phyloP scores from a whole-genome alignment of 306 rosid species.

The Glycyrrhiza uralensis region DNA sequence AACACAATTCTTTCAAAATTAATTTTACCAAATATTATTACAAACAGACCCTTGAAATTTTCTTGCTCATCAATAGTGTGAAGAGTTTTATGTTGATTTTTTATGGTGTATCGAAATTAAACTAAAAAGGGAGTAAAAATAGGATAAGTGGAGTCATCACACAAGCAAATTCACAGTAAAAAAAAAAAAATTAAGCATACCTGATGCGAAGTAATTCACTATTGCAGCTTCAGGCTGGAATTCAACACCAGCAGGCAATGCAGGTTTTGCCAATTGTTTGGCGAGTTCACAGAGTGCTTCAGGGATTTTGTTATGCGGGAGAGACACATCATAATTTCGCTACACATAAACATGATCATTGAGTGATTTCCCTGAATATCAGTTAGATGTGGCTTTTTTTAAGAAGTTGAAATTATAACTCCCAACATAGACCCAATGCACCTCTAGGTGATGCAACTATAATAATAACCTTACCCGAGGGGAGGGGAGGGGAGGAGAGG shows the following conservation, averaged over 20 bases:
- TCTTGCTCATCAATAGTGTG: background rate
- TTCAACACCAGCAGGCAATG: conserved; percentile 73
- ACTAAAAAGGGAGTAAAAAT: background rate
- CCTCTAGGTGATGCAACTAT: conserved; percentile 6
- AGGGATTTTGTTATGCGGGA: conserved; percentile 78
- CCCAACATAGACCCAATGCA: background rate
- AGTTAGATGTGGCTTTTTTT: background rate
- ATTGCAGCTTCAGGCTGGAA: conserved; percentile 94
- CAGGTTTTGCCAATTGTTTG: conserved; percentile 77
- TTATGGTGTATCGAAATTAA: background rate
- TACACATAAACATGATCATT: conserved; percentile 30
- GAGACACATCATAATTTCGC: conserved; percentile 79
- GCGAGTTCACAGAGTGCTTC: conserved; percentile 65
- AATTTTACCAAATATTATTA: background rate
- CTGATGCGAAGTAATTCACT: conserved; percentile 82
- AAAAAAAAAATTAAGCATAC: conserved; percentile 33
- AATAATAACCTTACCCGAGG: background rate
- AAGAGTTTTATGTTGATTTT: background rate
- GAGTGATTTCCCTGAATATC: conserved; percentile 8
- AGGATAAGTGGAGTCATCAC: background rate
- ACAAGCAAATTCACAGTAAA: background rate
- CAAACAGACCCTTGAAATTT: background rate
- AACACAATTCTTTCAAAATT: background rate
- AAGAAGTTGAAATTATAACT: background rate
- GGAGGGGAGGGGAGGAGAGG: too few species aligned